Conservation (phyloP, 2,329 filamentous ascomycete species). For the Cladorrhinum sp. region DNA sequence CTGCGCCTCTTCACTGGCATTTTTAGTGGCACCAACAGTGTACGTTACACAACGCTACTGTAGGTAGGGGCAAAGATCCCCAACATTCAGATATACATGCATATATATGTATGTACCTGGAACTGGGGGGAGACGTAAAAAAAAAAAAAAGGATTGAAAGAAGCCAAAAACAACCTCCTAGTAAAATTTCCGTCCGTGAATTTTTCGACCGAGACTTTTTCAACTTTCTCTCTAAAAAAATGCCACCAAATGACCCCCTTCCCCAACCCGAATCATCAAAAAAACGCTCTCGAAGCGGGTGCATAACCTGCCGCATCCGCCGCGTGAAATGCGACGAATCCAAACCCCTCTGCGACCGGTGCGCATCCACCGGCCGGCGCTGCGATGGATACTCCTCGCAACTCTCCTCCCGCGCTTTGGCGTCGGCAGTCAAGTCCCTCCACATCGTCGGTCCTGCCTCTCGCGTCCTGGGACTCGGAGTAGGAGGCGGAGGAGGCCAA, state of each 20-base stretch:
- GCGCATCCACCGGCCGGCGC: slow-evolving; percentile 30
- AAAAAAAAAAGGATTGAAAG: too few species aligned
- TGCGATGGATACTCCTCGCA: slow-evolving; percentile 32
- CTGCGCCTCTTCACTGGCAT: too few species aligned
- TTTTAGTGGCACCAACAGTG: too few species aligned
- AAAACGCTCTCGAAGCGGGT: slow-evolving; percentile 19
- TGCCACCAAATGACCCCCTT: background rate
- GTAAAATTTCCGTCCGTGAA: background rate
- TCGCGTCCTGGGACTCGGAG: slow-evolving; percentile 21
- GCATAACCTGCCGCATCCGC: slow-evolving; percentile 32
- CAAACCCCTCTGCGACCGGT: slow-evolving; percentile 31
- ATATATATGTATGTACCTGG: too few species aligned
- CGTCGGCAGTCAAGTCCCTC: slow-evolving; percentile 29
- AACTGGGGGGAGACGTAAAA: too few species aligned
- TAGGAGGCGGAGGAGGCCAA: too few species aligned
- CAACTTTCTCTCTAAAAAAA: too few species aligned
- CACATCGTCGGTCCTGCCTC: slow-evolving; percentile 32
- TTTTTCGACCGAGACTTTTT: too few species aligned
- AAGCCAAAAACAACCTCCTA: background rate
- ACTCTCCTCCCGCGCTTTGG: slow-evolving; percentile 31
- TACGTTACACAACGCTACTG: too few species aligned
- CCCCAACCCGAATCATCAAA: too few species aligned
- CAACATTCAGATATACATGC: too few species aligned
- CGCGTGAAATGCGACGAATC: slow-evolving; percentile 34
- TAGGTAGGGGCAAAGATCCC: too few species aligned